Evolutionary conservation across 257 asterid species (phyloP).

Genomic region (Solanum etuberosum): DNA sequence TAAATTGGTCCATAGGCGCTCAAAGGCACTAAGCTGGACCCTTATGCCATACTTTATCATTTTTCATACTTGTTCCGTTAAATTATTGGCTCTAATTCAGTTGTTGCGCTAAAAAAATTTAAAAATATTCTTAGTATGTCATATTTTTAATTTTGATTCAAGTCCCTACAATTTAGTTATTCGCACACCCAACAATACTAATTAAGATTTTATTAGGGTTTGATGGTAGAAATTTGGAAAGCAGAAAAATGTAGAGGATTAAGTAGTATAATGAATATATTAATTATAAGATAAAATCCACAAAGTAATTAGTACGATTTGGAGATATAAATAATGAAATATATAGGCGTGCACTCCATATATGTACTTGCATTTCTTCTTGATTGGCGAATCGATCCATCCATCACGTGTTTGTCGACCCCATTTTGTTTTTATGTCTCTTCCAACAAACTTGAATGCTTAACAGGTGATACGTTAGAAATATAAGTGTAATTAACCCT

Average conservation of each 20-base stretch:
- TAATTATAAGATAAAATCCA: neutral
- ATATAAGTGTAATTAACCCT: too few species aligned
- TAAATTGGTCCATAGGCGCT: too few species aligned
- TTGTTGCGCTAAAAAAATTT: too few species aligned
- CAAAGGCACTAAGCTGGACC: too few species aligned
- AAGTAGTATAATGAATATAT: neutral
- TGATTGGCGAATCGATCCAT: neutral
- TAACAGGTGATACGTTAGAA: too few species aligned
- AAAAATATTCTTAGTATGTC: too few species aligned
- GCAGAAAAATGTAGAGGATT: neutral
- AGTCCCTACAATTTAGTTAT: neutral
- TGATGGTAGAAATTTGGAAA: neutral
- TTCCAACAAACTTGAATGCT: neutral
- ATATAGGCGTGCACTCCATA: constrained; percentile 9
- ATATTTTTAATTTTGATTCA: too few species aligned
- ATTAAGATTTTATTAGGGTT: neutral
- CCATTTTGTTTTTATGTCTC: neutral
- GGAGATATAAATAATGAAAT: neutral
- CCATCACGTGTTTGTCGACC: constrained; percentile 16
- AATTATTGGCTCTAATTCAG: neutral
- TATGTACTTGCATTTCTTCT: neutral
- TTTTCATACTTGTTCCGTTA: neutral
- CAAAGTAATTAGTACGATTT: neutral
- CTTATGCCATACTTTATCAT: neutral
- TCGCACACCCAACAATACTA: neutral